Percentiles rank a stretch among this genome's conserved stretches.
Conservation (phyloP, 1,284 basidiomycete species). For the Rhodofomes roseus region DNA sequence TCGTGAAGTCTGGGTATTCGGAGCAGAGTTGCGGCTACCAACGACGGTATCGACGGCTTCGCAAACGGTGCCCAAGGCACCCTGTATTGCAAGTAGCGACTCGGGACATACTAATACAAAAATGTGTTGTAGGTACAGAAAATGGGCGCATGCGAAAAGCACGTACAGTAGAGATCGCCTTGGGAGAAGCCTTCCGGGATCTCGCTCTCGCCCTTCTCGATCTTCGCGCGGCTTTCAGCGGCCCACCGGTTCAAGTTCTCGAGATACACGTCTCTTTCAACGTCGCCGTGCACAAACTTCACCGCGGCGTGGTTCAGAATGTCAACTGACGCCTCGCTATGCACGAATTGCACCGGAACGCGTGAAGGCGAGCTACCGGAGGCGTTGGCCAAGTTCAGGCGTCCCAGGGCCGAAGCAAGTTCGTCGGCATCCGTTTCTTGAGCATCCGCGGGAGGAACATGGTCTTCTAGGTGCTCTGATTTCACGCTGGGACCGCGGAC, state of each 20-base stretch:
- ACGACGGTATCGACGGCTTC: constrained; percentile 78
- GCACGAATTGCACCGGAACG: constrained; percentile 40
- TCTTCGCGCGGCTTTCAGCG: constrained; percentile 60
- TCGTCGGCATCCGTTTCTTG: constrained; percentile 36
- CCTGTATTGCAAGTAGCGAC: constrained; percentile 72
- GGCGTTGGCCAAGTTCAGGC: constrained; percentile 44
- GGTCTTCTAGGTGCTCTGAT: background rate
- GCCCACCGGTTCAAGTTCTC: constrained; percentile 61
- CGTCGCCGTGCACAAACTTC: constrained; percentile 71
- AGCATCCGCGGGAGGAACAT: background rate
- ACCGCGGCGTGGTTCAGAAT: constrained; percentile 62
- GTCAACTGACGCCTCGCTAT: constrained; percentile 50
- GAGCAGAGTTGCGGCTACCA: background rate
- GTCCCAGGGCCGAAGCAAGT: constrained; percentile 51
- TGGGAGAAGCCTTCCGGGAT: constrained; percentile 74
- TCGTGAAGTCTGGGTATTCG: constrained; percentile 24
- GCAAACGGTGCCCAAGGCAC: constrained; percentile 76
- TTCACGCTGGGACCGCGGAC: background rate
- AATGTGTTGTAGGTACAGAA: background rate
- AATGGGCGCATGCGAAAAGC: too few species aligned
- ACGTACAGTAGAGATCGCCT: constrained; percentile 80
- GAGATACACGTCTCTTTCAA: constrained; percentile 65
- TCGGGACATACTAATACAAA: constrained; percentile 56
- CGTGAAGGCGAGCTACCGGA: constrained; percentile 10
- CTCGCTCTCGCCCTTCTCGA: constrained; percentile 66